Percentiles rank a stretch among this genome's conserved stretches.
Evolutionary conservation across 108 stramenopile genomes (phyloP).

Genomic region (Cyclotella choctawhatcheeana): DNA sequence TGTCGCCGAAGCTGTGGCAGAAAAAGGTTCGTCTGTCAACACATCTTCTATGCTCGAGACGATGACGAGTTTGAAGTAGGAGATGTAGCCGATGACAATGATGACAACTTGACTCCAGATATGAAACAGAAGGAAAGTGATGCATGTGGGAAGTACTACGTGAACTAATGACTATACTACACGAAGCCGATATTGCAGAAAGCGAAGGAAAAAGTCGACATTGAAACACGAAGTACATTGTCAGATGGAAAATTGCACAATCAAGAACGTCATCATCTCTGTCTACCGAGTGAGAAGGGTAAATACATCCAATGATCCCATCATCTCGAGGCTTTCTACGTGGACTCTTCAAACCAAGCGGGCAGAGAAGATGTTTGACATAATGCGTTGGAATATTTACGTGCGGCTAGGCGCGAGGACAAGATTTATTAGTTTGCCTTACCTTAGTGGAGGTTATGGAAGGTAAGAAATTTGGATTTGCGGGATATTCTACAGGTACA

Average conservation of each 20-base stretch:
- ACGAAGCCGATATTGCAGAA: conserved; percentile 70
- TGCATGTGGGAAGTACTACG: conserved; percentile 86
- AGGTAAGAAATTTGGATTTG: conserved; percentile 94
- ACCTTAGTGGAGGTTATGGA: conserved; percentile 94
- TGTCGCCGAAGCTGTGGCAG: conserved; percentile 64
- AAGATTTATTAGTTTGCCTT: conserved; percentile 83
- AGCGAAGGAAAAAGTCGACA: conserved; percentile 64
- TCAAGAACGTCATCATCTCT: conserved; percentile 82
- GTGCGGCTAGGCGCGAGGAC: conserved; percentile 87
- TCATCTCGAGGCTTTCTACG: conserved; percentile 97
- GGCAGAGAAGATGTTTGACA: conserved; percentile 85
- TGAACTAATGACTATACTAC: conserved; percentile 67
- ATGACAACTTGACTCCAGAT: conserved; percentile 54
- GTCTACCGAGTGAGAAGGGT: conserved; percentile 64
- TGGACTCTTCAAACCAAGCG: conserved; percentile 87
- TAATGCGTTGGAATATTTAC: conserved; percentile 79
- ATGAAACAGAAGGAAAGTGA: conserved; percentile 53
- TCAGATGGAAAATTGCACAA: conserved; percentile 90
- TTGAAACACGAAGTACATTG: conserved; percentile 76
- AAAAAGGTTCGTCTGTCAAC: conserved; percentile 4
- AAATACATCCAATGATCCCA: conserved; percentile 92
- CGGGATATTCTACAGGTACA: conserved; percentile 89
- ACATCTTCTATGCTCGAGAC: conserved; percentile 29
- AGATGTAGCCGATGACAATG: conserved; percentile 56
- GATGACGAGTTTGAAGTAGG: conserved; percentile 56